Conservation (phyloP, 257 asterid genomes). For the Penstemon davidsonii region DNA sequence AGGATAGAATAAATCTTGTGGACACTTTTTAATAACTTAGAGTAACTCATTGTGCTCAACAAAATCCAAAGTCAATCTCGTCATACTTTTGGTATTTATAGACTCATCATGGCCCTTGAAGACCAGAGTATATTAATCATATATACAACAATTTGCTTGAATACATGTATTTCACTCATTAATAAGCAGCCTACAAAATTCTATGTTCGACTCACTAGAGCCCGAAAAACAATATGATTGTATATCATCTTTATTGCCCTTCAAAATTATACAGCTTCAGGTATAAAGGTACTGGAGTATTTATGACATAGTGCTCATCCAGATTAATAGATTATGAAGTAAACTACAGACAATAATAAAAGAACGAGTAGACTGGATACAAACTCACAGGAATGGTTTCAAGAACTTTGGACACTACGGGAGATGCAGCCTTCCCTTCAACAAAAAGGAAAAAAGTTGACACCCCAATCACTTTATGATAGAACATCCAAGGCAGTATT, state of each 20-base stretch:
- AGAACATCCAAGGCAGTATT: constrained; percentile 75
- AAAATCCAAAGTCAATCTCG: too few species aligned
- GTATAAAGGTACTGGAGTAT: too few species aligned
- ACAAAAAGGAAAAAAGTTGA: constrained; percentile 58
- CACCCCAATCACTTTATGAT: constrained; percentile 64
- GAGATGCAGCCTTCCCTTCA: constrained; percentile 75
- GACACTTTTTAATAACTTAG: too few species aligned
- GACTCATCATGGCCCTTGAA: too few species aligned
- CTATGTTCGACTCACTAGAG: neutral
- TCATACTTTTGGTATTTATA: too few species aligned
- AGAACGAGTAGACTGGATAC: constrained; percentile 8
- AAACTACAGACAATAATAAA: neutral
- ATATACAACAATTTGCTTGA: neutral
- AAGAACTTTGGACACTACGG: constrained; percentile 67
- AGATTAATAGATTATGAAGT: too few species aligned
- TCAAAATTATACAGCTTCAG: too few species aligned
- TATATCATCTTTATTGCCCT: neutral
- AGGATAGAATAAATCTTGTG: neutral
- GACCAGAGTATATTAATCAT: neutral
- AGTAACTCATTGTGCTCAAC: too few species aligned
- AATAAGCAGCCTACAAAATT: neutral
- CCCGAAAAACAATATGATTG: neutral
- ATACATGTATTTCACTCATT: neutral
- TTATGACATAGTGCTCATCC: too few species aligned
- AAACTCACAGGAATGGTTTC: constrained; percentile 76